Evolutionary conservation across 208 protist species (phyloP).

Genomic region (Entamoeba histolytica): DNA sequence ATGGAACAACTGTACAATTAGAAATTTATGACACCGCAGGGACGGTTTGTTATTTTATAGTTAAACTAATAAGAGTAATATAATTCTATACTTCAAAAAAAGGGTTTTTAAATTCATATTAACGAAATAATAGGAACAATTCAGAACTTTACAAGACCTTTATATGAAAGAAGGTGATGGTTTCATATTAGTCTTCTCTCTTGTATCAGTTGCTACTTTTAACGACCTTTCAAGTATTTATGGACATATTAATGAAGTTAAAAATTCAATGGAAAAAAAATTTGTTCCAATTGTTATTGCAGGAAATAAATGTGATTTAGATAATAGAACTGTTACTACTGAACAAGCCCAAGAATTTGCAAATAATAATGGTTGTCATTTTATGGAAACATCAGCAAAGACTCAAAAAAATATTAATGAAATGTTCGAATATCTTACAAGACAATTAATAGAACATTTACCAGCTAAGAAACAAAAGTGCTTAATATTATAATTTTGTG

Average conservation of each 20-base stretch:
- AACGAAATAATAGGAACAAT: neutral
- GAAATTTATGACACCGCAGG: slow-evolving; percentile 59
- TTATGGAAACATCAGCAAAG: neutral
- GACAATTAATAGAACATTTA: neutral
- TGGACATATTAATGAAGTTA: neutral
- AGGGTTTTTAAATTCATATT: no score
- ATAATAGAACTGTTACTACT: neutral
- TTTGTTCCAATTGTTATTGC: slow-evolving; percentile 17
- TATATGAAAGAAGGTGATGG: neutral
- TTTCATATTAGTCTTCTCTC: neutral
- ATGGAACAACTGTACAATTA: slow-evolving; percentile 12
- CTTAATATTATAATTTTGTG: no score
- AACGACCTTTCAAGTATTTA: neutral
- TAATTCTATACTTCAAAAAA: no score
- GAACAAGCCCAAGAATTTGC: slow-evolving; percentile 3
- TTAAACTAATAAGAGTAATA: no score
- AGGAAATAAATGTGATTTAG: slow-evolving; percentile 25
- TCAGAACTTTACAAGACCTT: neutral
- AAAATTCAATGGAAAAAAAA: neutral
- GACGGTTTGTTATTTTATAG: neutral
- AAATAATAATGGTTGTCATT: neutral
- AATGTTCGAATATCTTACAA: neutral
- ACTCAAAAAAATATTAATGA: neutral
- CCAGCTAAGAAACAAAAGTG: no score
- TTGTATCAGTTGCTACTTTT: neutral